Evolutionary conservation across 2,329 filamentous ascomycete genomes (phyloP).

Genomic region (Alternaria sp.): DNA sequence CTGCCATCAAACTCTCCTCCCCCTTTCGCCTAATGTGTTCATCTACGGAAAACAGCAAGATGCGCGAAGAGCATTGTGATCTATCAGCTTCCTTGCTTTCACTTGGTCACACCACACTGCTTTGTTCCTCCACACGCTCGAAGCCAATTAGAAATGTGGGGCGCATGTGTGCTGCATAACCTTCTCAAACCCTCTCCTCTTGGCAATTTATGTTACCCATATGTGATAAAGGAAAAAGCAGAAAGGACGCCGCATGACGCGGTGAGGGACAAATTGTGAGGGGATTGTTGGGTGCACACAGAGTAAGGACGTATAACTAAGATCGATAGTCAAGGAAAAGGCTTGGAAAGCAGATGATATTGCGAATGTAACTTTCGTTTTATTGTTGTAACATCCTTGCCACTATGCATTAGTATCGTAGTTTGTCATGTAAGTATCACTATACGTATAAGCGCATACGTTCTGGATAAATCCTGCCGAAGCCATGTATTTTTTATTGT

Average conservation of each 20-base stretch:
- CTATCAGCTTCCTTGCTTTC: not conserved
- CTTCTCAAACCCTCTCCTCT: not conserved
- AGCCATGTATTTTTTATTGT: not conserved
- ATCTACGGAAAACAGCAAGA: not conserved
- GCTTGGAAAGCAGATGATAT: not conserved
- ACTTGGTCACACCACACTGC: not conserved
- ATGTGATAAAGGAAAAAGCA: not conserved
- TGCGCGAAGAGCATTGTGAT: not conserved
- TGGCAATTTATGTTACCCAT: not conserved
- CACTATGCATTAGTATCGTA: not conserved
- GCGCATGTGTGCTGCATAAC: not conserved
- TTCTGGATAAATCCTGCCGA: not conserved
- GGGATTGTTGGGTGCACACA: not conserved
- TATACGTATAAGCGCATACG: not conserved
- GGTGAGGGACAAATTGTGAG: not conserved
- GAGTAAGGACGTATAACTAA: not conserved
- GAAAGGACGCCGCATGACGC: not conserved
- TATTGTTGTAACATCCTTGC: not conserved
- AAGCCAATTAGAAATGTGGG: not conserved
- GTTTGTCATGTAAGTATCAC: not conserved
- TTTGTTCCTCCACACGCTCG: not conserved
- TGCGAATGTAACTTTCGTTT: not conserved
- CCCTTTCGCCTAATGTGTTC: not conserved
- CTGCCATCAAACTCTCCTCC: not conserved
- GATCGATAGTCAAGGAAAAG: not conserved